Evolutionary conservation across 768 basidiomycete genomes (phyloP).

Genomic region (Phallus indusiatus): DNA sequence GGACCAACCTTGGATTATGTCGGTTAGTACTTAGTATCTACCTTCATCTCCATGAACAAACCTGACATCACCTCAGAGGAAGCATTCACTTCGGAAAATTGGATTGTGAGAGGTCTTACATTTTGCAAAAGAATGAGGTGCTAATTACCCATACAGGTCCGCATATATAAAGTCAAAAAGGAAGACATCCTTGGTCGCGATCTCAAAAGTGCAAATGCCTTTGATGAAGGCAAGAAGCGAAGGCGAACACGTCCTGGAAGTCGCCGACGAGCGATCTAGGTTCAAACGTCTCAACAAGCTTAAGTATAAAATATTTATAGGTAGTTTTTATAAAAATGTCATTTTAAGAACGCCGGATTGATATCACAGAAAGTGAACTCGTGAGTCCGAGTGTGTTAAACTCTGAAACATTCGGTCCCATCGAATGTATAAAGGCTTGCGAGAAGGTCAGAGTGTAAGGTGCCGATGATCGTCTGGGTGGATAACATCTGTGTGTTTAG

Average conservation of each 20-base stretch:
- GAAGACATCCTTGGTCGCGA: constrained; percentile 89
- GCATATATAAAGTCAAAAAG: constrained; percentile 92
- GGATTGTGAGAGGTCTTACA: constrained; percentile 63
- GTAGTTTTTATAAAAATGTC: background rate
- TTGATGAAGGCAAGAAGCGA: constrained; percentile 79
- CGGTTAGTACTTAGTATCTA: constrained; percentile 38
- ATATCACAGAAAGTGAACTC: too few species aligned
- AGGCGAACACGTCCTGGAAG: constrained; percentile 66
- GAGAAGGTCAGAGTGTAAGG: too few species aligned
- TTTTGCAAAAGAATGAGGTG: background rate
- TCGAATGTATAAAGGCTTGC: too few species aligned
- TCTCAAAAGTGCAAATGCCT: constrained; percentile 78
- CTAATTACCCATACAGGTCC: constrained; percentile 38
- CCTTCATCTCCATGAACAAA: background rate
- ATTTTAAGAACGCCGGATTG: too few species aligned
- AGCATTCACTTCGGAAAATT: constrained; percentile 98
- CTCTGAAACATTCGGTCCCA: too few species aligned
- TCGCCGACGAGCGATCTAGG: constrained; percentile 41
- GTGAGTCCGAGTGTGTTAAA: too few species aligned
- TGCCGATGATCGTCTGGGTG: too few species aligned
- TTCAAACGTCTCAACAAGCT: background rate
- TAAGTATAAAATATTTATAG: background rate
- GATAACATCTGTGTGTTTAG: too few species aligned
- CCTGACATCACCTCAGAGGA: constrained; percentile 50
- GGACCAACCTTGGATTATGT: constrained; percentile 83